These are phyloP conservation scores for Talaromyces sp. DNA, from an alignment of 2,329 filamentous ascomycete genomes.

Conservation along the genomic window DNA sequence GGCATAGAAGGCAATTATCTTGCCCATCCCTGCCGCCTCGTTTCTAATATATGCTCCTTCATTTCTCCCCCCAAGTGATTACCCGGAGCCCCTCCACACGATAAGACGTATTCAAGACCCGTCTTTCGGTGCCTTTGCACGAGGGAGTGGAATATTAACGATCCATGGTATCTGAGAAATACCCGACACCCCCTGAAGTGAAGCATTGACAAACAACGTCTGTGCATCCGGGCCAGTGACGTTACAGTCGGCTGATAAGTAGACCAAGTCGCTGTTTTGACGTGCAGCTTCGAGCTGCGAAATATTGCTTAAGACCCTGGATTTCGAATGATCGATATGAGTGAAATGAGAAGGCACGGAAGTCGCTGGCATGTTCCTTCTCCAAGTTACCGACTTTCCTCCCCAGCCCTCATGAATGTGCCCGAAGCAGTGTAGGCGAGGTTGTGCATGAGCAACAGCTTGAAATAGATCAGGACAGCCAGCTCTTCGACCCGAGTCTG, in stretches of 20 bases:
- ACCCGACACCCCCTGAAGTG: constrained; percentile 54
- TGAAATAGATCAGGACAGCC: constrained; percentile 31
- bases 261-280: constrained; percentile 32
- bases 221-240: constrained; percentile 39
- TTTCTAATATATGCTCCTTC: no score
- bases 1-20: background rate
- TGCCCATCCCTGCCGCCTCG: no score
- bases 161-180: background rate
- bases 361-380: constrained; percentile 22
- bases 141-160: background rate
- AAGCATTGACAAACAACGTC: constrained; percentile 58
- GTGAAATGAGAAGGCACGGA: constrained; percentile 41
- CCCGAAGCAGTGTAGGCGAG: constrained; percentile 38
- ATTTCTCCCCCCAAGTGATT: no score
- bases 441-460: constrained; percentile 27
- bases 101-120: no score
- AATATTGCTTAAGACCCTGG: constrained; percentile 20
- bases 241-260: constrained; percentile 36
- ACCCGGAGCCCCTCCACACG: no score
- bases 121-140: background rate
- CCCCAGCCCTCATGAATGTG: constrained; percentile 53
- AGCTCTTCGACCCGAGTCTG: constrained; percentile 24
- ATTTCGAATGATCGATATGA: constrained; percentile 42
- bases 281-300: constrained; percentile 24
- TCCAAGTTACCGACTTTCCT: constrained; percentile 51